A percentile compares a stretch with the other conserved stretches of the same genome.
Evolutionary conservation across 2,329 filamentous ascomycete species (phyloP).

Genomic region (Diaporthe amygdali): DNA sequence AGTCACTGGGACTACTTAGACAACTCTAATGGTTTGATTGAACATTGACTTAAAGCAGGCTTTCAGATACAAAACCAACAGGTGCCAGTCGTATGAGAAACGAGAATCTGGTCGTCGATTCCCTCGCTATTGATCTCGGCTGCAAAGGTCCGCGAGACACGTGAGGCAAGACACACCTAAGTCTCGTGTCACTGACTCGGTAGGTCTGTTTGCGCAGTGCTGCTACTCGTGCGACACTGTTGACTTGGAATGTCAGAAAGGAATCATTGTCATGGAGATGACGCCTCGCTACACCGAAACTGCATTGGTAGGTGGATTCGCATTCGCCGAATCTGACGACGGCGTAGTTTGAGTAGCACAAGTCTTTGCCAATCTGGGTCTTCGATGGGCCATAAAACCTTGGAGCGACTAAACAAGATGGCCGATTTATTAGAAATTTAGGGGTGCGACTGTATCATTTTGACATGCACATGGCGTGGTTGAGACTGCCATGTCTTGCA

Average conservation of each 20-base stretch:
- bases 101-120: background rate
- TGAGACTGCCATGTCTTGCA: constrained; percentile 10
- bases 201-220: background rate
- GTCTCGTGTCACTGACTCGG: background rate
- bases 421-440: background rate
- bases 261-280: background rate
- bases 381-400: background rate
- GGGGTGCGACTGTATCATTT: background rate
- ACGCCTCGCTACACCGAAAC: background rate
- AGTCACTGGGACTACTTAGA: too few relatives aligned
- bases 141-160: constrained; percentile 16
- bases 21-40: too few relatives aligned
- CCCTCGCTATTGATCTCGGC: background rate
- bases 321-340: background rate
- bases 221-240: background rate
- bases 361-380: background rate
- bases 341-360: background rate
- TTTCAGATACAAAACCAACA: background rate
- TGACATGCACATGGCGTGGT: background rate
- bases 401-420: too few relatives aligned
- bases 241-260: constrained; percentile 9
- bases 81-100: background rate
- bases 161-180: background rate
- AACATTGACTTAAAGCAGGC: too few relatives aligned
- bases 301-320: background rate